phyloP scores from a whole-genome alignment of 768 basidiomycete species.

The Tylopilus intermedius region DNA sequence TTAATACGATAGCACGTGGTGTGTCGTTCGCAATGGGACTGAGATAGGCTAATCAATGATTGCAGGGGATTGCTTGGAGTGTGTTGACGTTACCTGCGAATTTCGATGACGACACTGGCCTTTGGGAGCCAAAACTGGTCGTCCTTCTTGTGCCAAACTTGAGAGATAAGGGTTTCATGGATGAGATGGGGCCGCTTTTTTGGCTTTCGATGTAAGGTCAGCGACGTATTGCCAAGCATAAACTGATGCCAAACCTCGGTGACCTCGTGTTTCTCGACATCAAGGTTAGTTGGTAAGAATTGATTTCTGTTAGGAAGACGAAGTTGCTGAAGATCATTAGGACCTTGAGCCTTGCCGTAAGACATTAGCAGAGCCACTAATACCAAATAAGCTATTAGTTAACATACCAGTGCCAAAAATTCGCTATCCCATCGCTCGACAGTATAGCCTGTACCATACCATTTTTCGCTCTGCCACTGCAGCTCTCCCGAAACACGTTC shows the following conservation, averaged over 20 bases:
- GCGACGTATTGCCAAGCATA: background rate
- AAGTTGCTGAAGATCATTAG: constrained; percentile 64
- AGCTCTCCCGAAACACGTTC: constrained; percentile 47
- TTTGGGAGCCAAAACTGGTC: constrained; percentile 95
- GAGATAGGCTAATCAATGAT: constrained; percentile 1
- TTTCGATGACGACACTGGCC: constrained; percentile 68
- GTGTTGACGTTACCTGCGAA: constrained; percentile 54
- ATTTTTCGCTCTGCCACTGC: constrained; percentile 75
- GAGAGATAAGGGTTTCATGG: constrained; percentile 61
- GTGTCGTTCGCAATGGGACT: constrained; percentile 60
- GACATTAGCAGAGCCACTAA: background rate
- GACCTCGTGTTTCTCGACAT: constrained; percentile 73
- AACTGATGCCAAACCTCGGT: constrained; percentile 43
- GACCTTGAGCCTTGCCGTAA: constrained; percentile 49
- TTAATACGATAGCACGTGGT: constrained; percentile 67
- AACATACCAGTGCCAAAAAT: constrained; percentile 51
- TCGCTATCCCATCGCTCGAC: constrained; percentile 65
- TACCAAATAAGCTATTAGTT: background rate
- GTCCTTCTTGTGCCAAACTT: constrained; percentile 96
- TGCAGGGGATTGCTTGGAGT: background rate
- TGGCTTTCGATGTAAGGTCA: constrained; percentile 45
- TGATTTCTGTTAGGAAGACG: constrained; percentile 80
- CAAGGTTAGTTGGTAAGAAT: constrained; percentile 84
- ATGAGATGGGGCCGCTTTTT: constrained; percentile 71
- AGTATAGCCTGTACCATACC: constrained; percentile 87